Conservation (phyloP, 1,284 basidiomycete genomes). For the Singerocomus inundabilis region DNA sequence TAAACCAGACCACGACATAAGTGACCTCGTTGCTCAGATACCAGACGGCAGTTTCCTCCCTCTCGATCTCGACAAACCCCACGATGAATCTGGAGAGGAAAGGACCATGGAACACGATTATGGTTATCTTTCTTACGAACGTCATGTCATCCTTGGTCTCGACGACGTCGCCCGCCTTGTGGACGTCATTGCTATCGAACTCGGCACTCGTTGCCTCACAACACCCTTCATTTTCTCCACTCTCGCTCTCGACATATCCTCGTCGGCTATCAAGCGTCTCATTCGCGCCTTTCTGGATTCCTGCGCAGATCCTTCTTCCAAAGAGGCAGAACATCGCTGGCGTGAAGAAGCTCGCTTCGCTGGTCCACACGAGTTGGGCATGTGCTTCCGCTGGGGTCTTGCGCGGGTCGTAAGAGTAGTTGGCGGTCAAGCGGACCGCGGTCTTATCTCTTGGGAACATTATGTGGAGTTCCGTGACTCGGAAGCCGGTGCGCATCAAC, state of each 20-base stretch:
- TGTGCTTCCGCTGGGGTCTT: conserved; percentile 84
- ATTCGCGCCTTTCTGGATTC: conserved; percentile 73
- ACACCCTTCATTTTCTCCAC: conserved; percentile 89
- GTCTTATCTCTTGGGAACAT: conserved; percentile 73
- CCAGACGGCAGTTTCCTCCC: conserved; percentile 66
- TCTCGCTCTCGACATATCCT: conserved; percentile 79
- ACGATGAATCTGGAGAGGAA: conserved; percentile 35
- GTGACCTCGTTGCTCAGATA: conserved; percentile 41
- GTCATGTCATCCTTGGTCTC: conserved; percentile 72
- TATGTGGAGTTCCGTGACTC: conserved; percentile 76
- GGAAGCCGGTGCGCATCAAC: conserved; percentile 63
- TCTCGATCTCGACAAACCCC: conserved; percentile 53
- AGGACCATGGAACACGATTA: conserved; percentile 50
- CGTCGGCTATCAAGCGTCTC: conserved; percentile 67
- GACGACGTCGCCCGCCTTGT: conserved; percentile 73
- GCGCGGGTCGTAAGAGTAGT: conserved; percentile 66
- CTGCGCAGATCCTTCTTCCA: conserved; percentile 43
- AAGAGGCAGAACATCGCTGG: conserved; percentile 59
- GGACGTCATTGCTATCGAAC: conserved; percentile 67
- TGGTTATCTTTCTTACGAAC: conserved; percentile 68
- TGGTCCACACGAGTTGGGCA: conserved; percentile 80
- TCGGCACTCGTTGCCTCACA: conserved; percentile 72
- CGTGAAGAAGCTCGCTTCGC: conserved; percentile 79
- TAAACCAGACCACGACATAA: conserved; percentile 30
- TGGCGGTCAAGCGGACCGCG: conserved; percentile 66